These are phyloP conservation scores for Penicillium bovifimosum DNA, from an alignment of 495 filamentous ascomycete genomes.

Conservation along the genomic window DNA sequence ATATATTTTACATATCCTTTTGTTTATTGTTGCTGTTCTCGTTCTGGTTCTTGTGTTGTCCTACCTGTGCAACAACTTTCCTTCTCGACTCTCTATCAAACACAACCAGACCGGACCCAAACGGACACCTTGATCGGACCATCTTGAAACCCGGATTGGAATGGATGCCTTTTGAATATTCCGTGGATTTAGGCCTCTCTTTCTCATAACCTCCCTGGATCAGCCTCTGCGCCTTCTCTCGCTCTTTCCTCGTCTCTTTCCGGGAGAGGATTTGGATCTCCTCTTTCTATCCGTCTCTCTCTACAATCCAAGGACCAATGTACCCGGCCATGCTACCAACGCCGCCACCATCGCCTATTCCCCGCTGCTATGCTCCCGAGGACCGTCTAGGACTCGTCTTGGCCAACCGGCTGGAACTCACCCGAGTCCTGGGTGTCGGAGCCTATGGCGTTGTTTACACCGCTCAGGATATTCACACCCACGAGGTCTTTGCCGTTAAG, in stretches of 20 bases:
- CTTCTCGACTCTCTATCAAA: constrained; percentile 4
- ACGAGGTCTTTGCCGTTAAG: constrained; percentile 88
- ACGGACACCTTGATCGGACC: neutral
- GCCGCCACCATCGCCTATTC: constrained; percentile 51
- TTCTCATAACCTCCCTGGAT: constrained; percentile 5
- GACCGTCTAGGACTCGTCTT: constrained; percentile 82
- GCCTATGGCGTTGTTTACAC: constrained; percentile 97
- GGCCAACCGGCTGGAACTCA: constrained; percentile 76
- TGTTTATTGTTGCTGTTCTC: neutral
- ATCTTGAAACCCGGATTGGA: constrained; percentile 5
- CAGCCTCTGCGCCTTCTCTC: neutral
- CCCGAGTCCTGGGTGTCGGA: constrained; percentile 81
- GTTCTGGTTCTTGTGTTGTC: neutral
- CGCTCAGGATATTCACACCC: constrained; percentile 80
- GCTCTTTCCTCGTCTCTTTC: neutral
- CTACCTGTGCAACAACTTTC: constrained; percentile 3
- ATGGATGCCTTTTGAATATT: constrained; percentile 8
- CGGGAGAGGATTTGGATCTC: constrained; percentile 14
- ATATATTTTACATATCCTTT: constrained; percentile 9
- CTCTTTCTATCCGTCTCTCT: neutral
- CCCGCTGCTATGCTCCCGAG: constrained; percentile 60
- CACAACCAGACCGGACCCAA: constrained; percentile 5
- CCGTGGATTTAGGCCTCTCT: constrained; percentile 7
- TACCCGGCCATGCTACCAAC: constrained; percentile 54
- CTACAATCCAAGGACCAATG: constrained; percentile 25